Conservation (phyloP, 164 flowering plant genomes). For the Aristolochia fimbriata region DNA sequence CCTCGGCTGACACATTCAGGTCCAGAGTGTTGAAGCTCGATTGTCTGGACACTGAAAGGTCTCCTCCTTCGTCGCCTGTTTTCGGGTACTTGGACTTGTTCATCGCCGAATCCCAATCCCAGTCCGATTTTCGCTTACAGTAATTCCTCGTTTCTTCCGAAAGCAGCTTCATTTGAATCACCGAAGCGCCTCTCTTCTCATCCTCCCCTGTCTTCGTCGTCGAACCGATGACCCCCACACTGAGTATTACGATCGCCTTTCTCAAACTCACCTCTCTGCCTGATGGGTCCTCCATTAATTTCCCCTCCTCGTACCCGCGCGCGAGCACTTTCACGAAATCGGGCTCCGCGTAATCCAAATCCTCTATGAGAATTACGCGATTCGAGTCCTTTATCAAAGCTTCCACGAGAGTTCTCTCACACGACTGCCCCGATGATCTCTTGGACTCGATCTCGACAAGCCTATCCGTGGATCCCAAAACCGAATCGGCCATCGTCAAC, state of each 20-base stretch:
- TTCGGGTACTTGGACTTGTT: slow-evolving; percentile 29
- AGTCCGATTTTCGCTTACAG: slow-evolving; percentile 44
- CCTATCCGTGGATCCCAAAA: slow-evolving; percentile 43
- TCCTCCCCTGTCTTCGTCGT: slow-evolving; percentile 3
- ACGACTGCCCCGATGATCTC: slow-evolving; percentile 7
- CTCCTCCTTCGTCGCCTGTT: slow-evolving; percentile 26
- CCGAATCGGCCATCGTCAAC: slow-evolving; percentile 32
- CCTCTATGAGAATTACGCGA: slow-evolving; percentile 48
- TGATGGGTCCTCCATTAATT: slow-evolving; percentile 17
- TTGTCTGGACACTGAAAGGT: slow-evolving; percentile 26
- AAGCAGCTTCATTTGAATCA: slow-evolving; percentile 39
- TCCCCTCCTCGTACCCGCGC: slow-evolving; percentile 25
- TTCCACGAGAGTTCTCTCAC: slow-evolving; percentile 20
- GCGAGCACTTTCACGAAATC: slow-evolving; percentile 35
- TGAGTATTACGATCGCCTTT: slow-evolving; percentile 24
- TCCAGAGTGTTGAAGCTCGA: slow-evolving; percentile 52
- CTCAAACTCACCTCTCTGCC: slow-evolving; percentile 7
- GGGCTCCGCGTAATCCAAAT: slow-evolving; percentile 40
- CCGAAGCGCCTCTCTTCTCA: slow-evolving; percentile 9
- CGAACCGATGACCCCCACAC: slow-evolving; percentile 21
- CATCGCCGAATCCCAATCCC: slow-evolving; percentile 28
- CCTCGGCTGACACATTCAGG: slow-evolving; percentile 53
- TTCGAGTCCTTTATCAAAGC: slow-evolving; percentile 25
- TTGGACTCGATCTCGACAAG: slow-evolving; percentile 39
- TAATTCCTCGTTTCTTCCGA: slow-evolving; percentile 14